Evolutionary conservation across 345 rosid genomes (phyloP).

Genomic region (Eucalyptus marginata): DNA sequence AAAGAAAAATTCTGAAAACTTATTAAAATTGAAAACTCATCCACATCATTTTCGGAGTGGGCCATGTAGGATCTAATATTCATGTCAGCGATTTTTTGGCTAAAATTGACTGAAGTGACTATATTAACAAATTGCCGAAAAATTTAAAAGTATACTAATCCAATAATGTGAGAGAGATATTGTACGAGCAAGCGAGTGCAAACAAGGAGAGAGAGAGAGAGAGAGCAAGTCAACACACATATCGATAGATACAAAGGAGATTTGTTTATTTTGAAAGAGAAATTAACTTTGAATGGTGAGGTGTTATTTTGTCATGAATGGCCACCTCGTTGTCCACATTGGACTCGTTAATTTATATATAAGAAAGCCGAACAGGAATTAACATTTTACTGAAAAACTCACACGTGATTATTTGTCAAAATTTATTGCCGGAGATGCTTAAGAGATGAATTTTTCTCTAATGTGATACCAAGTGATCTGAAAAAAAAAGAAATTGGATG

Average conservation of each 20-base stretch:
- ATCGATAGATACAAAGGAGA: not conserved
- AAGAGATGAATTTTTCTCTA: not conserved
- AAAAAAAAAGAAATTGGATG: too few relatives aligned
- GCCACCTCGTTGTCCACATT: not conserved
- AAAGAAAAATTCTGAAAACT: not conserved
- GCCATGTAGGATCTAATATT: not conserved
- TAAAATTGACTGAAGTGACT: rapidly evolving
- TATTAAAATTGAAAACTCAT: not conserved
- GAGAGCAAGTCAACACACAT: not conserved
- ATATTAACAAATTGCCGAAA: not conserved
- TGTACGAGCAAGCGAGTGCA: not conserved
- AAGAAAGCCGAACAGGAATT: not conserved
- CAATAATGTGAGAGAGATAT: not conserved
- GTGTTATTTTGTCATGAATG: not conserved
- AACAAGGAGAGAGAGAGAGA: not conserved
- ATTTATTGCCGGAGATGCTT: not conserved
- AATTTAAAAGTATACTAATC: not conserved
- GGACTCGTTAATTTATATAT: not conserved
- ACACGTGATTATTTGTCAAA: not conserved
- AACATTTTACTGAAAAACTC: not conserved
- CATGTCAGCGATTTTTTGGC: rapidly evolving
- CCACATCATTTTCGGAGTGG: not conserved
- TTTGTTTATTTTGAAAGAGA: not conserved
- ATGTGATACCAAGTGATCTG: not conserved
- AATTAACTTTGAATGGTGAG: not conserved